phyloP scores from a whole-genome alignment of 345 rosid species.

The Abelmoschus esculentus region DNA sequence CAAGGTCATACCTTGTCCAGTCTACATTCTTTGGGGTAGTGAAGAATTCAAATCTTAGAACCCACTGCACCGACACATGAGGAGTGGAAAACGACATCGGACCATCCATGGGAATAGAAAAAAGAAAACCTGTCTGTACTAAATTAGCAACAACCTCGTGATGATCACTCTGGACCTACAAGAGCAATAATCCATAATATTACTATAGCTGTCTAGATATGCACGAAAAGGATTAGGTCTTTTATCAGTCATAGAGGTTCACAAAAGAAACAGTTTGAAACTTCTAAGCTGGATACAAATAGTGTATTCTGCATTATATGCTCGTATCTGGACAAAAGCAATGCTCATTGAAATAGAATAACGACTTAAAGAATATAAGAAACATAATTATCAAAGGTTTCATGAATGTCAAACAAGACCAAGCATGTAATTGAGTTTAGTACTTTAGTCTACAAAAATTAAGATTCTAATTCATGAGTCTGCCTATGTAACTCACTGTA shows the following conservation, averaged over 20 bases:
- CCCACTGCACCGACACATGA: constrained; percentile 82
- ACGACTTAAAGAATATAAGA: background rate
- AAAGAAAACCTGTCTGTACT: constrained; percentile 91
- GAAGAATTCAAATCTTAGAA: constrained; percentile 78
- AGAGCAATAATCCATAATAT: constrained; percentile 11
- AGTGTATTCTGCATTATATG: background rate
- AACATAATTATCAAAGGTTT: background rate
- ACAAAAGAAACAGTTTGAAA: background rate
- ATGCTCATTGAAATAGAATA: background rate
- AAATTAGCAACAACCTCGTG: constrained; percentile 92
- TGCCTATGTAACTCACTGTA: background rate
- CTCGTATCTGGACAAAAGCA: background rate
- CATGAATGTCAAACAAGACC: background rate
- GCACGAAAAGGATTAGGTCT: background rate
- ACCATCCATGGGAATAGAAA: constrained; percentile 87
- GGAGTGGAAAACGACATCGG: constrained; percentile 92
- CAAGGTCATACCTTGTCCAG: constrained; percentile 56
- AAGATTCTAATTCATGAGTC: background rate
- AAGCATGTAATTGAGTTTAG: constrained; percentile 1
- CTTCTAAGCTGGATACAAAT: background rate
- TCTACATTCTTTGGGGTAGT: constrained; percentile 73
- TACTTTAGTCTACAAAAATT: background rate
- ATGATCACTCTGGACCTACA: constrained; percentile 88
- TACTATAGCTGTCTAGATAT: background rate
- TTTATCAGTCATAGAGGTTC: background rate